phyloP scores from a whole-genome alignment of 1,284 basidiomycete genomes.

The Marasmius tenuissimus region DNA sequence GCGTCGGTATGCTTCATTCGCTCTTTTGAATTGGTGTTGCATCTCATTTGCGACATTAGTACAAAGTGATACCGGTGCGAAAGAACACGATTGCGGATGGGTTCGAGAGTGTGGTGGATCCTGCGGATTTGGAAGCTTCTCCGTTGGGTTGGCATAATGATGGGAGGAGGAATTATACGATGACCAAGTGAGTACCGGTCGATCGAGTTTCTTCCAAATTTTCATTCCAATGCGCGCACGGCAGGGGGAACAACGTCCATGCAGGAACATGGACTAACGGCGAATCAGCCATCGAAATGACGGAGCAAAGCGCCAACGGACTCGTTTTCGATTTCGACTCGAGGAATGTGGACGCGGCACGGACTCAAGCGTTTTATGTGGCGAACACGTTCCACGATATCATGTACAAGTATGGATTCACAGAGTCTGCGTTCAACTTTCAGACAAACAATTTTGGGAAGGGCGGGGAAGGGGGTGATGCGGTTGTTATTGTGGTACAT shows the following conservation, averaged over 20 bases:
- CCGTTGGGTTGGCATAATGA: constrained; percentile 51
- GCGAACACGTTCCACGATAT: constrained; percentile 31
- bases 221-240: neutral
- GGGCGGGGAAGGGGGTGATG: constrained; percentile 32
- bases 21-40: neutral
- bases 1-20: constrained; percentile 31
- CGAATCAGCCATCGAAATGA: constrained; percentile 15
- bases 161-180: neutral
- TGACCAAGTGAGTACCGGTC: neutral
- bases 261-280: constrained; percentile 19
- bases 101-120: constrained; percentile 39
- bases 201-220: neutral
- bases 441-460: constrained; percentile 37
- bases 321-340: constrained; percentile 30
- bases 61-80: constrained; percentile 40
- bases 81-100: constrained; percentile 38
- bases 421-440: constrained; percentile 38
- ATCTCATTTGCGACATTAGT: constrained; percentile 19
- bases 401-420: constrained; percentile 24
- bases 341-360: constrained; percentile 31
- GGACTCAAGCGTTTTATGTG: constrained; percentile 38
- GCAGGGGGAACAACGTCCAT: constrained; percentile 41
- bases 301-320: constrained; percentile 1
- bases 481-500: constrained; percentile 34
- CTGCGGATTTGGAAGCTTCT: constrained; percentile 38